These are phyloP conservation scores for Jasminum sambac DNA, from an alignment of 257 asterid genomes.

Conservation along the genomic window DNA sequence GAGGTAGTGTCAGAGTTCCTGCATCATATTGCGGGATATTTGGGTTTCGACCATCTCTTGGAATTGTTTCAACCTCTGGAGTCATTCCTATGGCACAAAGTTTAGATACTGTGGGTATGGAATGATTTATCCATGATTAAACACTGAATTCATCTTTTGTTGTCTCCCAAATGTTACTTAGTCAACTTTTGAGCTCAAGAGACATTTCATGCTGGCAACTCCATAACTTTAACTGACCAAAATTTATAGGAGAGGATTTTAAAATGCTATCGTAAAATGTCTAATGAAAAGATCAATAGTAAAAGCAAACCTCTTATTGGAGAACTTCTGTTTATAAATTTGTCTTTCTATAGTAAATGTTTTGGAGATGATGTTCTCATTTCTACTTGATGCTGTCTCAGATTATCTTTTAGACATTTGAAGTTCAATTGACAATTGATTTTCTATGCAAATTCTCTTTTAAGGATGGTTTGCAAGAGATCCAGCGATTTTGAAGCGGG, in stretches of 20 bases:
- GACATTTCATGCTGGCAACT: neutral
- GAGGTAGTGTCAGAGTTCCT: constrained; percentile 94
- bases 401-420: neutral
- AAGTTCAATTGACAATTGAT: neutral
- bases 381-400: neutral
- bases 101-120: constrained; percentile 84
- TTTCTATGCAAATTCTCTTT: constrained; percentile 8
- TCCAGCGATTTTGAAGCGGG: constrained; percentile 60
- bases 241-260: neutral
- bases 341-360: neutral
- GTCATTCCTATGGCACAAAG: constrained; percentile 92
- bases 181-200: neutral
- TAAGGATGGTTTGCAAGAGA: constrained; percentile 97
- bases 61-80: constrained; percentile 59
- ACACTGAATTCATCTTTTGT: neutral
- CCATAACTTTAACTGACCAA: neutral
- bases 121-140: constrained; percentile 4
- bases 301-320: neutral
- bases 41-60: constrained; percentile 93
- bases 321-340: neutral
- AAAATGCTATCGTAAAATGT: neutral
- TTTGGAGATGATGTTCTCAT: neutral
- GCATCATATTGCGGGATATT: constrained; percentile 83
- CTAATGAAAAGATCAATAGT: neutral
- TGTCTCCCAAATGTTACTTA: neutral